These are phyloP conservation scores for Skeletonema menzelii DNA, from an alignment of 108 stramenopile species.

Conservation along the genomic window DNA sequence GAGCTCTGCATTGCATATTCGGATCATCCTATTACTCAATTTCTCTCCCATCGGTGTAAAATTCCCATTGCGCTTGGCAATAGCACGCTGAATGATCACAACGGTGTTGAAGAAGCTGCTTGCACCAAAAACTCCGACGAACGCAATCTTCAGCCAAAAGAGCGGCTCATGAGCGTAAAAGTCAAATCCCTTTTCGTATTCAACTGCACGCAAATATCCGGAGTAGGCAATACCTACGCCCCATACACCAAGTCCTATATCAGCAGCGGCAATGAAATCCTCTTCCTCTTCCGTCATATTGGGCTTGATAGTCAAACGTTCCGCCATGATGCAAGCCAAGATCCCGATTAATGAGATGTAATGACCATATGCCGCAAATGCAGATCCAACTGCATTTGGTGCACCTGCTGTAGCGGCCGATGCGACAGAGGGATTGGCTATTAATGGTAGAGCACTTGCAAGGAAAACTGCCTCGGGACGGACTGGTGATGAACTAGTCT, in stretches of 20 bases:
- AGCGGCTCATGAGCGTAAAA: constrained; percentile 82
- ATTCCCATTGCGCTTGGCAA: constrained; percentile 41
- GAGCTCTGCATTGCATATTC: constrained; percentile 51
- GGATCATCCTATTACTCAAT: constrained; percentile 42
- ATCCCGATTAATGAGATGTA: constrained; percentile 61
- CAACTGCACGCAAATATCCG: constrained; percentile 60
- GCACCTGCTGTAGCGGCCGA: constrained; percentile 50
- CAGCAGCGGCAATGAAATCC: constrained; percentile 52
- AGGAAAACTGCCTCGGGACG: constrained; percentile 20
- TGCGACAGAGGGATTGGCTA: constrained; percentile 33
- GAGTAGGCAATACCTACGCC: constrained; percentile 50
- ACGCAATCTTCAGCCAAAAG: constrained; percentile 82
- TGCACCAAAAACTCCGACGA: constrained; percentile 60
- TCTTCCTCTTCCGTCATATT: constrained; percentile 69
- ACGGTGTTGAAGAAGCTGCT: constrained; percentile 63
- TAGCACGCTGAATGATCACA: constrained; percentile 52
- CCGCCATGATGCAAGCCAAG: constrained; percentile 54
- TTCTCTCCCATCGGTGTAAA: constrained; percentile 42
- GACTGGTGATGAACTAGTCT: not conserved
- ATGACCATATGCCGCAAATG: constrained; percentile 78
- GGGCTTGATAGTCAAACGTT: constrained; percentile 67
- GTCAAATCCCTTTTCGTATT: constrained; percentile 75
- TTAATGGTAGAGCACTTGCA: constrained; percentile 19
- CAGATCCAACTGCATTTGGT: constrained; percentile 49
- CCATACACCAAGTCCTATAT: constrained; percentile 56